These are phyloP conservation scores for Talaromyces atroroseus DNA, from an alignment of 2,329 filamentous ascomycete species.

Conservation along the genomic window DNA sequence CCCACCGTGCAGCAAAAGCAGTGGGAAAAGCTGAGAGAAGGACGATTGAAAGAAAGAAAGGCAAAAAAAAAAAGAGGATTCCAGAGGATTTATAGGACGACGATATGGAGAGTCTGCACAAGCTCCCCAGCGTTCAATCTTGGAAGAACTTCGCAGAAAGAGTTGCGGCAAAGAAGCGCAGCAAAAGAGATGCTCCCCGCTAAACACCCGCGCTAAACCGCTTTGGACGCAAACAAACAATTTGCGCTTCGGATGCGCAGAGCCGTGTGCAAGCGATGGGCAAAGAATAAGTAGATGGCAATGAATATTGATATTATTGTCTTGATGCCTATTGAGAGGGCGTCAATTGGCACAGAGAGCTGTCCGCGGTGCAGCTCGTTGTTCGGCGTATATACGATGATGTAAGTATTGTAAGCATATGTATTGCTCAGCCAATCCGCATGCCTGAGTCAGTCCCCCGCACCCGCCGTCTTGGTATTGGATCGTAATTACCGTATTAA, in stretches of 20 bases:
- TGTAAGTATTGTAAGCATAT: background rate
- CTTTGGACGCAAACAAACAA: slow-evolving; percentile 7
- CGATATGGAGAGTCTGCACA: background rate
- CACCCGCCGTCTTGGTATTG: background rate
- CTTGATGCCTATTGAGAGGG: too few relatives aligned
- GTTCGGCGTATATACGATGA: background rate
- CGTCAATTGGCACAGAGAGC: too few relatives aligned
- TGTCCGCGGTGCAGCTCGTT: background rate
- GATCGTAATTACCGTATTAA: background rate
- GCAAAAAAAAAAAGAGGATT: background rate
- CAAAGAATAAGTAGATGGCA: background rate
- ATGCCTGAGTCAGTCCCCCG: background rate
- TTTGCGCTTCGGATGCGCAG: background rate
- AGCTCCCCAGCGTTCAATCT: background rate
- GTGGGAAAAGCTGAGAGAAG: background rate
- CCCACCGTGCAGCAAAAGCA: background rate
- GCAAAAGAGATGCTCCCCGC: slow-evolving; percentile 7
- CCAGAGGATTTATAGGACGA: background rate
- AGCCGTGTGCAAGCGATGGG: background rate
- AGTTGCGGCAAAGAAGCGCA: background rate
- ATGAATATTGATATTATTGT: too few relatives aligned
- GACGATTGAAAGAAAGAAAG: background rate
- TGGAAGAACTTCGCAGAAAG: background rate
- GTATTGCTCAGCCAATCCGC: slow-evolving; percentile 1
- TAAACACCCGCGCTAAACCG: slow-evolving; percentile 7